phyloP scores from a whole-genome alignment of 2,329 filamentous ascomycete genomes.

The Lecanoromycetidae sp. region DNA sequence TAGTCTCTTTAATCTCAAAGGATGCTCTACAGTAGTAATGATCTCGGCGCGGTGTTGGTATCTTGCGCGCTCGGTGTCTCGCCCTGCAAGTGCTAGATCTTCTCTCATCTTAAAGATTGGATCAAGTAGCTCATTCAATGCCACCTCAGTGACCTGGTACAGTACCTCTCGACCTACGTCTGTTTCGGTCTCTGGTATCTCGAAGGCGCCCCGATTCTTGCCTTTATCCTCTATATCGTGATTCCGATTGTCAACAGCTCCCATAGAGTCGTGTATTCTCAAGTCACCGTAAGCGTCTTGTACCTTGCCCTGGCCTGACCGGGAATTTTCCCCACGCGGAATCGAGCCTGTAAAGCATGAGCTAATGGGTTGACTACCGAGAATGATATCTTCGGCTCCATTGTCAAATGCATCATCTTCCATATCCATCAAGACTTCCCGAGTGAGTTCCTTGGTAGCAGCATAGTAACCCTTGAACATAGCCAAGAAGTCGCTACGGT shows the following conservation, averaged over 20 bases:
- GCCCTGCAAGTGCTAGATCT: conserved; percentile 57
- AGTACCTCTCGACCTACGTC: conserved; percentile 81
- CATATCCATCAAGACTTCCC: conserved; percentile 65
- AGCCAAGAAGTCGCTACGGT: conserved; percentile 74
- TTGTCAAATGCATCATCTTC: conserved; percentile 68
- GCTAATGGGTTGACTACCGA: conserved; percentile 63
- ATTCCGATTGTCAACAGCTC: conserved; percentile 47
- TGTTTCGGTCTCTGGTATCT: conserved; percentile 65
- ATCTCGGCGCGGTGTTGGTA: conserved; percentile 39
- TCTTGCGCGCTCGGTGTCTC: conserved; percentile 50
- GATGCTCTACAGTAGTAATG: conserved; percentile 4
- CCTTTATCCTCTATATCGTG: conserved; percentile 43
- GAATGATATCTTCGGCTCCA: conserved; percentile 61
- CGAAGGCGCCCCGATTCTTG: conserved; percentile 59
- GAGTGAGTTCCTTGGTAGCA: conserved; percentile 77
- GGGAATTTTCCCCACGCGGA: conserved; percentile 49
- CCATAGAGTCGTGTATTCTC: conserved; percentile 48
- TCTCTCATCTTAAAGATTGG: conserved; percentile 73
- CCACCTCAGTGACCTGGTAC: conserved; percentile 82
- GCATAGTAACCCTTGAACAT: conserved; percentile 90
- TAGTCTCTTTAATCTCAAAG: not conserved
- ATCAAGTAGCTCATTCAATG: conserved; percentile 85
- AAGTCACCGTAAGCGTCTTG: conserved; percentile 51
- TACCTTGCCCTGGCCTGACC: conserved; percentile 55
- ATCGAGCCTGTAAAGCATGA: conserved; percentile 63